Evolutionary conservation across 176 grass and related monocot species (phyloP).

Genomic region (Otatea glauca): DNA sequence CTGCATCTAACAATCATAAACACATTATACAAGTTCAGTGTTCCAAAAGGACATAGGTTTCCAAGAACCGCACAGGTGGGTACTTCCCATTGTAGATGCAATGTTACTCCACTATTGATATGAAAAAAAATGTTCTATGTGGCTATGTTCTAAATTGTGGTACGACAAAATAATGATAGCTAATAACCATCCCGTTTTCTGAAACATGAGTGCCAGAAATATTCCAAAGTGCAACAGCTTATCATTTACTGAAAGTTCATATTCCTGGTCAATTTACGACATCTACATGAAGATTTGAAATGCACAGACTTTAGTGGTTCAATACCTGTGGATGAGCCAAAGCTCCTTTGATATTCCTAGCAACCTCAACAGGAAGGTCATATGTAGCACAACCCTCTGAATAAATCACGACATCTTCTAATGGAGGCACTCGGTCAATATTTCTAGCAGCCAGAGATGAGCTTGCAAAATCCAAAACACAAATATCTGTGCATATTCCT

Average conservation of each 20-base stretch:
- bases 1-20: background rate
- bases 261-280: background rate
- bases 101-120: background rate
- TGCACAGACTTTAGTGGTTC: background rate
- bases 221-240: background rate
- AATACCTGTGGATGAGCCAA: conserved; percentile 88
- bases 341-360: conserved; percentile 68
- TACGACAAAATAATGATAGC: background rate
- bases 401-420: conserved; percentile 83
- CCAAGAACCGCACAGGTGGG: background rate
- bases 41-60: background rate
- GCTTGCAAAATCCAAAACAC: conserved; percentile 85
- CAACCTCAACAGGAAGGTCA: conserved; percentile 70
- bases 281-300: background rate
- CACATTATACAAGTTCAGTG: background rate
- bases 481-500: conserved; percentile 84
- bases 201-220: background rate
- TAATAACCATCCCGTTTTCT: background rate
- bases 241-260: background rate
- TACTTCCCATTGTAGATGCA: background rate
- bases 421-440: conserved; percentile 65
- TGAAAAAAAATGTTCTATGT: background rate
- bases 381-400: conserved; percentile 88
- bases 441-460: conserved; percentile 81
- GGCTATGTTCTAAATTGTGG: background rate